A percentile compares a stretch with the other conserved stretches of the same genome.
phyloP scores from a whole-genome alignment of 1,284 basidiomycete species.

The Golubevia pallescens region DNA sequence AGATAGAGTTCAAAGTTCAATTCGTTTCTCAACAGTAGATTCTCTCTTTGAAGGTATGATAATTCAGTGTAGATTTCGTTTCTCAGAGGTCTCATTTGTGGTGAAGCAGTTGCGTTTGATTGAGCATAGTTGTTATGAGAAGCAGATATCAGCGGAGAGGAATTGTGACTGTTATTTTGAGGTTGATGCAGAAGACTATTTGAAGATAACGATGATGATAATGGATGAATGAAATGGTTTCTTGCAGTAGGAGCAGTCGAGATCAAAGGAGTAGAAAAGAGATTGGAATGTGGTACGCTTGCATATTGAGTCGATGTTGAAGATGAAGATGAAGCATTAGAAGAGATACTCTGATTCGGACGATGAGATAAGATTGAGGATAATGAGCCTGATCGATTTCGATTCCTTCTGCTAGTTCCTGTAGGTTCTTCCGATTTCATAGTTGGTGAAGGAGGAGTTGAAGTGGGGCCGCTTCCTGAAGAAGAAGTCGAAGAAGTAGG shows the following conservation, averaged over 20 bases:
- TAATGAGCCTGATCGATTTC: slow-evolving; percentile 31
- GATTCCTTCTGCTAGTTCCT: neutral
- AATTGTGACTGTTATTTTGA: too few relatives aligned
- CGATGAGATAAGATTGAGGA: slow-evolving; percentile 23
- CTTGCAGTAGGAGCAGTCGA: too few relatives aligned
- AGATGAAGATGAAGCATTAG: too few relatives aligned
- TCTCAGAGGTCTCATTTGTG: neutral
- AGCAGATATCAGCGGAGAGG: too few relatives aligned
- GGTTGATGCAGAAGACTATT: too few relatives aligned
- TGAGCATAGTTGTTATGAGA: too few relatives aligned
- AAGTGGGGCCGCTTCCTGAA: neutral
- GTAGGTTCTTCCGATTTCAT: neutral
- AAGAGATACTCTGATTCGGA: neutral
- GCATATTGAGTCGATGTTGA: neutral
- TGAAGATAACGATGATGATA: too few relatives aligned
- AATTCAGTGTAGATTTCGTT: neutral
- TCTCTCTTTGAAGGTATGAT: slow-evolving; percentile 31
- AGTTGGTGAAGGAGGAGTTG: neutral
- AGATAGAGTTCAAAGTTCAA: slow-evolving; percentile 62
- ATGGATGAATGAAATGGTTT: too few relatives aligned
- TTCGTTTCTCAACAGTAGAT: slow-evolving; percentile 49
- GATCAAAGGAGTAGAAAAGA: too few relatives aligned
- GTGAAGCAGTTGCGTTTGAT: neutral
- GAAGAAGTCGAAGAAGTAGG: neutral
- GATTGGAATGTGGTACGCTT: too few relatives aligned